Evolutionary conservation across 257 asterid genomes (phyloP), one percentile per base, ranked within the genome.

Genomic region (Solanum pimpinellifolium): DNA sequence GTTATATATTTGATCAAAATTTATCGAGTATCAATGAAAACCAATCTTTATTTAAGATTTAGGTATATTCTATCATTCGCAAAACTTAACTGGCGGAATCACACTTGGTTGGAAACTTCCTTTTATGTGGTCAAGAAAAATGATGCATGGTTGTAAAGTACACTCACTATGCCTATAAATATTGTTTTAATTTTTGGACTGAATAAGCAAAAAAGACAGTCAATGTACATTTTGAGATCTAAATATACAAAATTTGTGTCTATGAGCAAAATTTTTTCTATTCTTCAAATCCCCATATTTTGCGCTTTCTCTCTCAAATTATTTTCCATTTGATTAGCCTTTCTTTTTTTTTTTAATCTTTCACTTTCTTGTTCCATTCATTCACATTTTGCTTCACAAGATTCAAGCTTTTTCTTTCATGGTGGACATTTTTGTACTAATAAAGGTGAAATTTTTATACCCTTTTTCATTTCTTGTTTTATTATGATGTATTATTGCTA

Each of bases 71-170:
- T 56, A 56, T 56, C 65, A 11, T 52, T 52, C 0, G 62, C n/a
- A 52, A 52, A 52, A 52, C 1, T 52, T 11, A 52, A 18, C 62
- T 52, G 4, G 1, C n/a, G 4, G 35, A 12, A 66, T 25, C 18
- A 25, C 20, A 66, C 5, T 2, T 70, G 35, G 84, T 69, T 39
- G 18, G 91, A 87, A 89, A 62, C 87, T 85, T 87, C 90, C 76
- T 69, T 69, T 66, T 68, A 11, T 68, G 87, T 41, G 80, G 84
- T 47, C 82, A 68, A 75, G 77, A 27, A 83, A 35, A 25, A 70
- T 12, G 59, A 77, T 89, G 86, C 86, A 85, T 72, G 87, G 91
- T 47, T 85, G 91, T 76, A 85, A 87, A 89, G 42, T 70, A 31
- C n/a, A 41, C 75, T 65, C 70, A 9, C 47, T 46, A 84, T 39